Conservation (phyloP, 2,329 filamentous ascomycete genomes). For the Phyllosticta capitalensis region DNA sequence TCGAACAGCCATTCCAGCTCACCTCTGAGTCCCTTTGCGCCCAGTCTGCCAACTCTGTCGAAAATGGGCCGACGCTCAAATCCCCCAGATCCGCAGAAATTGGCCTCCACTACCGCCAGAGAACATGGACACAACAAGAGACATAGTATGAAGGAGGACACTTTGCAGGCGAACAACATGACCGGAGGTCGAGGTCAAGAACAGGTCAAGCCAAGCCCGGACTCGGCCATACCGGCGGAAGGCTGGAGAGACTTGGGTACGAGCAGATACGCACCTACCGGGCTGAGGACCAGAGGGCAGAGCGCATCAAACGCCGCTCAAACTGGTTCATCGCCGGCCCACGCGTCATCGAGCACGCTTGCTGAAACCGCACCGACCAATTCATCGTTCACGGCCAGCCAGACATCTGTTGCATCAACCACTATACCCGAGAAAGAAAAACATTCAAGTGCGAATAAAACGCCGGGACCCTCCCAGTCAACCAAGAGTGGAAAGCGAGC, state of each 20-base stretch:
- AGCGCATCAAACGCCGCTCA: slow-evolving; percentile 16
- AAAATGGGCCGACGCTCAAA: slow-evolving; percentile 28
- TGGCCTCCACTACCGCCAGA: not conserved
- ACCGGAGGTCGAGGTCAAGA: slow-evolving; percentile 8
- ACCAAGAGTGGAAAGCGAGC: slow-evolving; percentile 38
- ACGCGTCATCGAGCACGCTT: slow-evolving; percentile 6
- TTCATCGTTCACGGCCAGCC: slow-evolving; percentile 6
- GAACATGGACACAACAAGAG: not conserved
- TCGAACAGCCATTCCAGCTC: slow-evolving; percentile 21
- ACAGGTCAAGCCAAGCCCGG: slow-evolving; percentile 13
- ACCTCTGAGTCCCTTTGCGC: slow-evolving; percentile 29
- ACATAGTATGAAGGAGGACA: not conserved
- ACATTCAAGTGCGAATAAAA: slow-evolving; percentile 19
- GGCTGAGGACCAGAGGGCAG: slow-evolving; percentile 21
- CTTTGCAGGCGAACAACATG: slow-evolving; percentile 11
- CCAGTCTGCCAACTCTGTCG: slow-evolving; percentile 30
- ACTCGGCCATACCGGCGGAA: not conserved
- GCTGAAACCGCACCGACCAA: slow-evolving; percentile 10
- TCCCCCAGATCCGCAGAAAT: not conserved
- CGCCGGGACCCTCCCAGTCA: slow-evolving; percentile 16
- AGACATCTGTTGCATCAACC: slow-evolving; percentile 13
- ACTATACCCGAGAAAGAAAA: slow-evolving; percentile 19
- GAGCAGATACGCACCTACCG: slow-evolving; percentile 20
- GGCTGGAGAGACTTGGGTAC: slow-evolving; percentile 12
- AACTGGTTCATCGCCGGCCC: slow-evolving; percentile 9